Evolutionary conservation across 768 basidiomycete species (phyloP).

Genomic region (Mycena albidolilacea): DNA sequence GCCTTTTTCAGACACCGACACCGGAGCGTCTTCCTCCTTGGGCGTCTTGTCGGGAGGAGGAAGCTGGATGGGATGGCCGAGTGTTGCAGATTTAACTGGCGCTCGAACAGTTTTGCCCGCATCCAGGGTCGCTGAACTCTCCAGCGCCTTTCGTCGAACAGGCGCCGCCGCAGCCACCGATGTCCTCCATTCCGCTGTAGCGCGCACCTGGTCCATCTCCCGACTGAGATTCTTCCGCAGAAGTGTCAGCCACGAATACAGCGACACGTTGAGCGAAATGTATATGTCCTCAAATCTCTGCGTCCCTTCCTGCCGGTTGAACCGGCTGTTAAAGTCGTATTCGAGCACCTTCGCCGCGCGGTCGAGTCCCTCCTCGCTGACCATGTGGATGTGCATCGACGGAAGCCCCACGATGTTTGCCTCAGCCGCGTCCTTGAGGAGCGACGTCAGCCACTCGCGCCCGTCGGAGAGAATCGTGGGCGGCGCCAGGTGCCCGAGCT

Average conservation of each 20-base stretch:
- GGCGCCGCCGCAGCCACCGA: conserved; percentile 50
- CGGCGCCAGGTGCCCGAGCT: conserved; percentile 65
- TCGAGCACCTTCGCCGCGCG: conserved; percentile 59
- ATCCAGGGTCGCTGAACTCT: conserved; percentile 48
- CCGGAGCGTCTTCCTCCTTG: background rate
- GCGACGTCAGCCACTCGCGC: conserved; percentile 70
- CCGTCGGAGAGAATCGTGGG: conserved; percentile 55
- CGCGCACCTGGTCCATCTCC: conserved; percentile 83
- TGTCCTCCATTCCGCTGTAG: conserved; percentile 68
- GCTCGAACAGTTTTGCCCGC: conserved; percentile 38
- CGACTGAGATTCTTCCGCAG: conserved; percentile 81
- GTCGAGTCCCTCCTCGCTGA: conserved; percentile 71
- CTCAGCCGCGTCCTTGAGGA: conserved; percentile 75
- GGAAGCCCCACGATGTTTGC: conserved; percentile 87
- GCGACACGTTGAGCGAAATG: conserved; percentile 86
- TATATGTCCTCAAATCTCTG: conserved; percentile 82
- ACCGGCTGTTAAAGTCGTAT: conserved; percentile 83
- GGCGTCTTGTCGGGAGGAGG: conserved; percentile 13
- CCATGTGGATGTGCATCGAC: conserved; percentile 87
- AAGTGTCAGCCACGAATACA: conserved; percentile 87
- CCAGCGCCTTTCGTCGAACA: conserved; percentile 57
- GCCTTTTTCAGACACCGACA: conserved; percentile 40
- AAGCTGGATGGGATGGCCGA: conserved; percentile 11
- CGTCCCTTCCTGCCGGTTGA: conserved; percentile 67
- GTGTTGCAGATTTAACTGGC: conserved; percentile 33